Evolutionary conservation across 2,329 filamentous ascomycete species (phyloP).

Genomic region (Fusarium keratoplasticum): DNA sequence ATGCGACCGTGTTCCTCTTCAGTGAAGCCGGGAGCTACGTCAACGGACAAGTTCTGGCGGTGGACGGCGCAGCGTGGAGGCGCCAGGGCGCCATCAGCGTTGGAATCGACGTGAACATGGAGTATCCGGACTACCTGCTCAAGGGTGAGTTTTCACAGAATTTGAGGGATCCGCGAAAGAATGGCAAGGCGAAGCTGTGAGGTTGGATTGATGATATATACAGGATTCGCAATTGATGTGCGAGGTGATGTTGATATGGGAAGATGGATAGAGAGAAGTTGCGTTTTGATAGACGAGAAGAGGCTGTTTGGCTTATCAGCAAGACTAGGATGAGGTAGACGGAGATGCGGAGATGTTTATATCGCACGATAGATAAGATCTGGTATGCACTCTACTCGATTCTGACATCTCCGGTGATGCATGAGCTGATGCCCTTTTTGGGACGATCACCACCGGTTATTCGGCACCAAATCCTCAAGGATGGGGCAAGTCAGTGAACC

Average conservation of each 20-base stretch:
- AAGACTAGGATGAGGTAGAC: not conserved
- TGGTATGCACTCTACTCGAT: slow-evolving; percentile 4
- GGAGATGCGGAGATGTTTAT: slow-evolving; percentile 34
- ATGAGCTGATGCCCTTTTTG: slow-evolving; percentile 10
- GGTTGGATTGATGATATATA: not conserved
- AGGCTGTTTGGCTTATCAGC: slow-evolving; percentile 15
- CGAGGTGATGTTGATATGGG: not conserved
- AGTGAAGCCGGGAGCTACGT: slow-evolving; percentile 88
- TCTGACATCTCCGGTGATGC: slow-evolving; percentile 25
- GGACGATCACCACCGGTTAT: not conserved
- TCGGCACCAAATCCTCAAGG: not conserved
- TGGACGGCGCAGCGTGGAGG: slow-evolving; percentile 72
- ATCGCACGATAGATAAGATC: slow-evolving; percentile 21
- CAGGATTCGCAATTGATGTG: not conserved
- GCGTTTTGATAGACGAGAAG: not conserved
- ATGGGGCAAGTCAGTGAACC: not conserved
- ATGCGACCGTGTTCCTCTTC: slow-evolving; percentile 91
- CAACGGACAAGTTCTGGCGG: slow-evolving; percentile 84
- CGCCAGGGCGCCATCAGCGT: slow-evolving; percentile 59
- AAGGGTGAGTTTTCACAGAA: slow-evolving; percentile 49
- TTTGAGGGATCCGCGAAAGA: slow-evolving; percentile 50
- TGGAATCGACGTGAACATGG: slow-evolving; percentile 60
- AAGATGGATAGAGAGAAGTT: not conserved
- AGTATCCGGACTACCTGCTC: slow-evolving; percentile 64
- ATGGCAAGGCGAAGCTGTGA: slow-evolving; percentile 55